Evolutionary conservation across 441 rosid species (phyloP), one percentile per base, ranked within the genome.

Genomic region (Breynia disticha): DNA sequence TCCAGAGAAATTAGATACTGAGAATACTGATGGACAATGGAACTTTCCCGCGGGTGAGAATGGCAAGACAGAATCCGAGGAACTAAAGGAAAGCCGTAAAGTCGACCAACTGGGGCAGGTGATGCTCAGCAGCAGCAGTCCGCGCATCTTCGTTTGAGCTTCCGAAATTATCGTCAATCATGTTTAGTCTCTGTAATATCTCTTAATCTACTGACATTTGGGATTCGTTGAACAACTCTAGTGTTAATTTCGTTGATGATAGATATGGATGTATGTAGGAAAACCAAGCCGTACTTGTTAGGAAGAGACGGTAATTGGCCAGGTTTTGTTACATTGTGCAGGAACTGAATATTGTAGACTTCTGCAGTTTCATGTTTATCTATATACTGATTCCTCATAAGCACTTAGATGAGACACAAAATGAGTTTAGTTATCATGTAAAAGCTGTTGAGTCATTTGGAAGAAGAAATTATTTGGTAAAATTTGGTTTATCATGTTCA

Each of bases 221-320:
- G 59, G 63, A 60, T 58, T 61, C 44, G 22, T n/a, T 72, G 79
- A 71, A 67, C 72, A 72, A 72, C 71, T 73, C 69, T 76, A 67
- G 65, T 71, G n/a, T 63, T 60, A 48, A 66, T 68, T 39, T 53
- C 19, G 67, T 66, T 55, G 56, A 48, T 67, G 53, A 56, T 78
- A 71, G 72, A 71, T 65, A 61, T 55, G 60, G 64, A 47, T 70
- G 65, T 60, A 52, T 51, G 68, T 54, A 55, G 67, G 77, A 59
- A 62, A 59, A 54, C 62, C 55, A 53, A 54, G 55, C 41, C n/a
- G n/a, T n/a, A n/a, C 55, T 53, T 19, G 19, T 46, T 51, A 52
- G 67, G 63, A 56, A 48, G 54, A 75, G 80, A 65, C 38, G 8
- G 54, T 43, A 63, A 64, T 60, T 39, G 54, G 20, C 24, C 50